Percentiles rank a stretch among this genome's conserved stretches.
Conservation (phyloP, 2,329 filamentous ascomycete species). For the Ascochyta viciae-villosae region DNA sequence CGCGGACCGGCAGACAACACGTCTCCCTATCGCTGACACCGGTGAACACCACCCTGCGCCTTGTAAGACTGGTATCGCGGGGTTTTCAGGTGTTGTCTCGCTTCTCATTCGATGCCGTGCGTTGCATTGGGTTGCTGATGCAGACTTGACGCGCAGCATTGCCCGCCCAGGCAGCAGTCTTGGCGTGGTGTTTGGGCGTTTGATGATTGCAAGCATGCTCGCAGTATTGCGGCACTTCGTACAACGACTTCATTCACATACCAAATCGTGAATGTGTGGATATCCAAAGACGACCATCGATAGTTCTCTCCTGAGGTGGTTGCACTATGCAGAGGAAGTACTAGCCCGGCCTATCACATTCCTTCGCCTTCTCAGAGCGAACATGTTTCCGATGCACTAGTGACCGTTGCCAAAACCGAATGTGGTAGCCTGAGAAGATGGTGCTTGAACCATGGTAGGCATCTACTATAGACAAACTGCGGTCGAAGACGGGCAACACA, state of each 20-base stretch:
- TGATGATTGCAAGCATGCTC: constrained; percentile 8
- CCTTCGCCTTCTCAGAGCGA: too few species aligned
- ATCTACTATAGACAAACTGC: not conserved
- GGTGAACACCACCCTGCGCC: constrained; percentile 18
- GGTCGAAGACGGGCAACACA: too few species aligned
- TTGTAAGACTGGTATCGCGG: constrained; percentile 7
- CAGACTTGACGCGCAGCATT: constrained; percentile 5
- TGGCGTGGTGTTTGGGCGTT: constrained; percentile 5
- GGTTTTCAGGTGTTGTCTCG: constrained; percentile 3
- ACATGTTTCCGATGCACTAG: too few species aligned
- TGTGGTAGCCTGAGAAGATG: not conserved
- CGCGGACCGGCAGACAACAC: constrained; percentile 28
- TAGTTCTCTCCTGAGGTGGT: too few species aligned
- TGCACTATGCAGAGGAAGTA: too few species aligned
- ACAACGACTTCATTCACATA: not conserved
- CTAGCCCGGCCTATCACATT: too few species aligned
- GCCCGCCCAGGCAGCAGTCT: constrained; percentile 11
- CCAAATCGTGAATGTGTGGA: not conserved
- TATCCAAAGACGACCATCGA: too few species aligned
- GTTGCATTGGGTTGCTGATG: constrained; percentile 1
- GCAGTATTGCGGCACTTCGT: constrained; percentile 6
- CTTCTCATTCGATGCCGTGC: not conserved
- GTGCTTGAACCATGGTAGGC: not conserved
- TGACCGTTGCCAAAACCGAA: not conserved
- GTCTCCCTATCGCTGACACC: constrained; percentile 16